Percentiles rank a stretch among this genome's conserved stretches.
Evolutionary conservation across 371 early-diverging fungal species (phyloP).

Genomic region (Dentiscutata heterogama): DNA sequence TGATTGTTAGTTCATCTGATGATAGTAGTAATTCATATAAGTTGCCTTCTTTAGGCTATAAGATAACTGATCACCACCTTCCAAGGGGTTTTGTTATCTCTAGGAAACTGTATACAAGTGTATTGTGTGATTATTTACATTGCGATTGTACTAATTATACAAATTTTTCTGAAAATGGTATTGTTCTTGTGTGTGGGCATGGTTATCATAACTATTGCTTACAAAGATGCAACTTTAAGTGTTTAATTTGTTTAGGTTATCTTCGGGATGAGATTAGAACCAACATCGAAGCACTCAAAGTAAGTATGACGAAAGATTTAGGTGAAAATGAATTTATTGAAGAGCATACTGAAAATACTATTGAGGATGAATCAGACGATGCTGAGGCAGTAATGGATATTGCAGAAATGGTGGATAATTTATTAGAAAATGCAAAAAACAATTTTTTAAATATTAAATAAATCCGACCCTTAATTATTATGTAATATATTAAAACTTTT

Average conservation of each 20-base stretch:
- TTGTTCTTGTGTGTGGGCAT: constrained; percentile 21
- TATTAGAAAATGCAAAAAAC: constrained; percentile 29
- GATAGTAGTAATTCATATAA: constrained; percentile 30
- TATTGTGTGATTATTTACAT: constrained; percentile 4
- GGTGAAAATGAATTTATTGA: constrained; percentile 17
- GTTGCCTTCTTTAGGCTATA: constrained; percentile 21
- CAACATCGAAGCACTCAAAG: constrained; percentile 6
- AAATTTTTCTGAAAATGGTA: background rate
- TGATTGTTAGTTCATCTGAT: background rate
- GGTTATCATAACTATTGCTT: constrained; percentile 24
- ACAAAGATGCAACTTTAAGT: constrained; percentile 11
- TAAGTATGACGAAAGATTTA: constrained; percentile 18
- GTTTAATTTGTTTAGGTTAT: constrained; percentile 31
- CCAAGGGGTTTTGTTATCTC: constrained; percentile 25
- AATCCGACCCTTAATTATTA: too few relatives aligned
- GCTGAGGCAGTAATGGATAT: background rate
- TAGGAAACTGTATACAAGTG: background rate
- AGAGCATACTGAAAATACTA: constrained; percentile 17
- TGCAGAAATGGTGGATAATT: background rate
- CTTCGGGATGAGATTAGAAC: constrained; percentile 5
- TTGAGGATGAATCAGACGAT: constrained; percentile 13
- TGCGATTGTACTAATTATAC: constrained; percentile 7
- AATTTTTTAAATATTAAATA: background rate
- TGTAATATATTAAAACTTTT: too few relatives aligned
- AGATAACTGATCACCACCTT: constrained; percentile 20